Percentiles rank a stretch among this genome's conserved stretches.
phyloP scores from a whole-genome alignment of 139 green algal species.

The Monoraphidium neglectum region DNA sequence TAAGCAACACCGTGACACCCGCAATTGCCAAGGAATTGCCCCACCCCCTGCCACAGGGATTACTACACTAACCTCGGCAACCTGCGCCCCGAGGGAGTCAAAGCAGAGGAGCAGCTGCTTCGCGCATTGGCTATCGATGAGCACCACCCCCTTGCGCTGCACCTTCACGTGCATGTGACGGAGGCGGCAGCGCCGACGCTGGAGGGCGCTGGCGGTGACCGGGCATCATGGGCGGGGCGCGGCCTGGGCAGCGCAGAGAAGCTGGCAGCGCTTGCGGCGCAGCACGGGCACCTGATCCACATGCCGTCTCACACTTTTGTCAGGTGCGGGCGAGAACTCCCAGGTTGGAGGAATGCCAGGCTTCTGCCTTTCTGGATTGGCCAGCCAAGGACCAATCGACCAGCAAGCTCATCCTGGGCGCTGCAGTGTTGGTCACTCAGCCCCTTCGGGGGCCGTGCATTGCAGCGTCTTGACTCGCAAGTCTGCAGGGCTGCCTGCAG shows the following conservation, averaged over 20 bases:
- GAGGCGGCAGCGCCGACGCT: constrained; percentile 31
- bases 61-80: constrained; percentile 19
- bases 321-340: too few species aligned
- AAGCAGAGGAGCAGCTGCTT: constrained; percentile 43
- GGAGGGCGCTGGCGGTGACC: neutral
- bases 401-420: too few species aligned
- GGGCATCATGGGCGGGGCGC: constrained; percentile 31
- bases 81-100: constrained; percentile 19
- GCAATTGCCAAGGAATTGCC: neutral
- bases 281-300: constrained; percentile 53
- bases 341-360: too few species aligned
- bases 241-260: constrained; percentile 18
- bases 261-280: constrained; percentile 9
- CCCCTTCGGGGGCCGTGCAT: too few species aligned
- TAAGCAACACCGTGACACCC: neutral
- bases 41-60: constrained; percentile 6
- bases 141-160: constrained; percentile 41
- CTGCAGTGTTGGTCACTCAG: too few species aligned
- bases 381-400: too few species aligned
- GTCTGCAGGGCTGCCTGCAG: too few species aligned
- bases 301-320: constrained; percentile 53
- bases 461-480: too few species aligned
- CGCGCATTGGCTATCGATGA: constrained; percentile 30
- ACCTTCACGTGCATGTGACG: constrained; percentile 62
- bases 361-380: too few species aligned